Conservation (phyloP, 768 basidiomycete genomes). For the Macrocybe gigantea region DNA sequence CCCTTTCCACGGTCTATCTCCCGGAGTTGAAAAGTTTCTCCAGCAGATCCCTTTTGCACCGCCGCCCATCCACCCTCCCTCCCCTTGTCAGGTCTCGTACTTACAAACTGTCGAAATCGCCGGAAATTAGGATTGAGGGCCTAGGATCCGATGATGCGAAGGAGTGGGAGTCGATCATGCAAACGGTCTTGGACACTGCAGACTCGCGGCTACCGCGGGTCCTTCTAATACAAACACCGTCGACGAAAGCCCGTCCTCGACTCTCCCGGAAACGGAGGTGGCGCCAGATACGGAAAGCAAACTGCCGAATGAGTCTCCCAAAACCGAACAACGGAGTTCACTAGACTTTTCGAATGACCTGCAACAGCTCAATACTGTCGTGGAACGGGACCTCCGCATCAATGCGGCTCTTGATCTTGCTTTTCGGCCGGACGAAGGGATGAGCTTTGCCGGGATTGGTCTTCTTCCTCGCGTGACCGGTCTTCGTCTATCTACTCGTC, state of each 20-base stretch:
- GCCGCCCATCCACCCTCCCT: constrained; percentile 24
- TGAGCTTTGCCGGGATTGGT: constrained; percentile 35
- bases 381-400: constrained; percentile 32
- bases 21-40: constrained; percentile 37
- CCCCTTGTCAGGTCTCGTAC: constrained; percentile 5
- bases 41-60: constrained; percentile 17
- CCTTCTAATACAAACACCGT: constrained; percentile 10
- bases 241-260: not conserved
- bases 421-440: constrained; percentile 27
- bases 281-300: not conserved
- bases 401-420: constrained; percentile 34
- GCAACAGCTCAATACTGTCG: constrained; percentile 24
- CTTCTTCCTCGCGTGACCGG: constrained; percentile 29
- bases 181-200: constrained; percentile 26
- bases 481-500: constrained; percentile 31
- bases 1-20: constrained; percentile 27
- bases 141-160: constrained; percentile 25
- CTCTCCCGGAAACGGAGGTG: constrained; percentile 1
- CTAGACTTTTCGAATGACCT: constrained; percentile 14
- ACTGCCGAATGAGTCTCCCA: constrained; percentile 11
- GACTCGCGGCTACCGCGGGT: constrained; percentile 8
- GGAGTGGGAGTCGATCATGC: constrained; percentile 38
- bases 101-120: constrained; percentile 8
- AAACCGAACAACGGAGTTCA: constrained; percentile 20
- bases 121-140: constrained; percentile 23